phyloP scores from a whole-genome alignment of 257 asterid species.

The Fraxinus anomala region DNA sequence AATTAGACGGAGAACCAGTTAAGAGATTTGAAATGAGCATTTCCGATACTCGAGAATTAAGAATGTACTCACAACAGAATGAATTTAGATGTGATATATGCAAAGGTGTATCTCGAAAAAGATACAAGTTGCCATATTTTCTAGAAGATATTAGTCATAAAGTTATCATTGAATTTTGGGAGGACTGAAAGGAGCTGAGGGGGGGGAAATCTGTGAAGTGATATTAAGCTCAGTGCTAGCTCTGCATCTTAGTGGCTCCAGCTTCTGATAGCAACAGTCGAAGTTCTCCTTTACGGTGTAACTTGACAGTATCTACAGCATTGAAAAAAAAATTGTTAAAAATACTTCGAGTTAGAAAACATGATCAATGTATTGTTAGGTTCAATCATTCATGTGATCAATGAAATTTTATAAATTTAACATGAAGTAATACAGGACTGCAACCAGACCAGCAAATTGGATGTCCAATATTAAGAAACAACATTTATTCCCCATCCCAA shows the following conservation, averaged over 20 bases:
- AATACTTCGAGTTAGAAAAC: background rate
- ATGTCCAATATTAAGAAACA: too few species aligned
- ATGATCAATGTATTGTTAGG: background rate
- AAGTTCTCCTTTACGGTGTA: slow-evolving; percentile 69
- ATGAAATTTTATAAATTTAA: background rate
- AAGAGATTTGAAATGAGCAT: background rate
- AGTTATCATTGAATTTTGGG: background rate
- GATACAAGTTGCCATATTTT: background rate
- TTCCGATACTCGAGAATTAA: background rate
- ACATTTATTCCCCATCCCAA: background rate
- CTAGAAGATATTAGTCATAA: background rate
- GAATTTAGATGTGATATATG: background rate
- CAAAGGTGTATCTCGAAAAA: background rate
- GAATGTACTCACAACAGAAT: background rate
- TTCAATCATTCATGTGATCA: background rate
- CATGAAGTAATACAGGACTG: too few species aligned
- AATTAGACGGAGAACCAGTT: background rate
- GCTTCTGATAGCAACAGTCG: slow-evolving; percentile 59
- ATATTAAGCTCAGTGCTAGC: slow-evolving; percentile 6
- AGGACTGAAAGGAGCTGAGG: background rate
- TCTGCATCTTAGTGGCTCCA: slow-evolving; percentile 35
- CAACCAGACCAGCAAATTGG: too few species aligned
- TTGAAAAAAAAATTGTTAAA: background rate
- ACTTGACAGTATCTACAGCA: slow-evolving; percentile 61
- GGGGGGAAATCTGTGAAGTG: background rate